Percentiles rank a stretch among this genome's conserved stretches.
These are phyloP conservation scores for Tylopilus sp. DNA, from an alignment of 768 basidiomycete genomes.

Conservation along the genomic window DNA sequence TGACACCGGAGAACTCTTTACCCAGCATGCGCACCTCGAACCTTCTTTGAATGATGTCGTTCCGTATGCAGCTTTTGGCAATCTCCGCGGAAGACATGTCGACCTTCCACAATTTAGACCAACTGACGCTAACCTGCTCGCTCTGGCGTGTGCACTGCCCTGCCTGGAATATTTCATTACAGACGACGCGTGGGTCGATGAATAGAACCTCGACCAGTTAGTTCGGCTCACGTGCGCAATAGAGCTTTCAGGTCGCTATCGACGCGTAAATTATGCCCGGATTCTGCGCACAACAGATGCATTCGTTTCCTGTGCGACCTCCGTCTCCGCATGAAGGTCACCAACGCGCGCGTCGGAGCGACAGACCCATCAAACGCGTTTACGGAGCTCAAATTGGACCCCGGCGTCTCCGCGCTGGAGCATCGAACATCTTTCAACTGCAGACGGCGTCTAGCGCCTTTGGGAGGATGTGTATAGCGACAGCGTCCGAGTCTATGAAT, in stretches of 20 bases:
- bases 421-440: not conserved
- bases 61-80: not conserved
- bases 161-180: not conserved
- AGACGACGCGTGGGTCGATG: not conserved
- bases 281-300: not conserved
- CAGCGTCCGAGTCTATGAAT: too few relatives aligned
- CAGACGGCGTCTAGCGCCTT: not conserved
- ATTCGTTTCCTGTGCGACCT: not conserved
- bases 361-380: not conserved
- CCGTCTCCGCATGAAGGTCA: not conserved
- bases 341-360: not conserved
- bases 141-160: not conserved
- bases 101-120: not conserved
- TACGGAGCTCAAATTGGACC: not conserved
- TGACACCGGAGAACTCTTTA: too few relatives aligned
- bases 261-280: not conserved
- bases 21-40: not conserved
- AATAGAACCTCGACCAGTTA: too few relatives aligned
- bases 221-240: too few relatives aligned
- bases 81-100: not conserved
- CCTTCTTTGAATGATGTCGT: not conserved
- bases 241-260: not conserved
- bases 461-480: not conserved
- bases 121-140: not conserved
- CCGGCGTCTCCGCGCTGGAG: not conserved